Evolutionary conservation across 306 rosid species (phyloP).

Genomic region (Cucurbita ficifolia): DNA sequence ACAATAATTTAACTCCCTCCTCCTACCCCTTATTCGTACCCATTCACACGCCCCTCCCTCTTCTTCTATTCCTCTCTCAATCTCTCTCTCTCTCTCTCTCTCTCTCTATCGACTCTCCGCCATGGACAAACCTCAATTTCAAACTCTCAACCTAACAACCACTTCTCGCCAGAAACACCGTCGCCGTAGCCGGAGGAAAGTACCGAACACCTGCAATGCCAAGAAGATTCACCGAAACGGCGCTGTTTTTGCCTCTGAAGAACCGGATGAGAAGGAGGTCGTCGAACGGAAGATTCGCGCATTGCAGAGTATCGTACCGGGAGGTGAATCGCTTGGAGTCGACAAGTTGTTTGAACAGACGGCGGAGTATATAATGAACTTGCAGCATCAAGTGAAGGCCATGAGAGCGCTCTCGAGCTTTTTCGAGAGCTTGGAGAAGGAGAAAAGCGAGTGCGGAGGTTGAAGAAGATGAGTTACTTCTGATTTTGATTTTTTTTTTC

Average conservation of each 20-base stretch:
- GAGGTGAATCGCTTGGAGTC: slow-evolving; percentile 51
- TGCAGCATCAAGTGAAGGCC: slow-evolving; percentile 65
- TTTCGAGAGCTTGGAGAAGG: slow-evolving; percentile 51
- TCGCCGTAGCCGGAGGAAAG: neutral
- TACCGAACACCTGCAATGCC: neutral
- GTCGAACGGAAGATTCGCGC: slow-evolving; percentile 69
- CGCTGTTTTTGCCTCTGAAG: neutral
- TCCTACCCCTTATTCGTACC: neutral
- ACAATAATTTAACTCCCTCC: slow-evolving; percentile 39
- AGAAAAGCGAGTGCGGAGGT: slow-evolving; percentile 54
- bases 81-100: neutral
- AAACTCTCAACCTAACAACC: slow-evolving; percentile 9
- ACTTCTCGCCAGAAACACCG: slow-evolving; percentile 2
- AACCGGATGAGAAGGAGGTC: slow-evolving; percentile 36
- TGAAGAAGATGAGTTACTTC: slow-evolving; percentile 9
- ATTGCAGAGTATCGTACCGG: slow-evolving; percentile 80
- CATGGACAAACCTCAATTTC: slow-evolving; percentile 18
- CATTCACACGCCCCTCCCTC: neutral
- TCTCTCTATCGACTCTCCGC: neutral
- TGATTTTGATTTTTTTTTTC: neutral
- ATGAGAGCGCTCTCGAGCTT: slow-evolving; percentile 44
- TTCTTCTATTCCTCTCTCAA: neutral
- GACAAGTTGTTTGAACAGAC: slow-evolving; percentile 83
- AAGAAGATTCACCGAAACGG: neutral
- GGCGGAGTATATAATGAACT: slow-evolving; percentile 58